A percentile compares a stretch with the other conserved stretches of the same genome.
Conservation (phyloP, 176 grass and related monocot species). For the Triticum timopheevii region DNA sequence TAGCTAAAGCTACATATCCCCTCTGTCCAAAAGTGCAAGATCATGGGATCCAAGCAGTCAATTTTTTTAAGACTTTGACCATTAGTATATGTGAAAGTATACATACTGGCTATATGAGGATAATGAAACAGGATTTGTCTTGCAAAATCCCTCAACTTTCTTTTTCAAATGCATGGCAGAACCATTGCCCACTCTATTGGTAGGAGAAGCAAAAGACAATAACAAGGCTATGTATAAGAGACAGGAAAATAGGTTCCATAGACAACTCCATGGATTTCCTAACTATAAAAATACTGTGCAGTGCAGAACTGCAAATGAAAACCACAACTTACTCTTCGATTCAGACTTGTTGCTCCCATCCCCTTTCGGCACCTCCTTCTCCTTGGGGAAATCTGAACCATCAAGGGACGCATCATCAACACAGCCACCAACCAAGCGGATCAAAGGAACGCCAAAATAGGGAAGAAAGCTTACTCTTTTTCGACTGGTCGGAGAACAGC, state of each 20-base stretch:
- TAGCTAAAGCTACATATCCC: background rate
- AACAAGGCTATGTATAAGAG: background rate
- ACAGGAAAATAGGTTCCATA: background rate
- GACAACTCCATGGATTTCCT: background rate
- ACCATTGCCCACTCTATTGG: background rate
- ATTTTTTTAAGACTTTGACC: background rate
- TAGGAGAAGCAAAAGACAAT: background rate
- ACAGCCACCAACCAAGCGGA: background rate
- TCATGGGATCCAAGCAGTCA: background rate
- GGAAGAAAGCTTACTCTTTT: slow-evolving; percentile 65
- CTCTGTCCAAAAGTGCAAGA: background rate
- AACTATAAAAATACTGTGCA: background rate
- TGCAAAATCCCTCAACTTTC: background rate
- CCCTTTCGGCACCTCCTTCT: slow-evolving; percentile 59
- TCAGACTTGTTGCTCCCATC: slow-evolving; percentile 67
- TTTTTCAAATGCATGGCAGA: background rate
- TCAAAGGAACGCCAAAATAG: background rate
- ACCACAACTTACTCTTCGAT: slow-evolving; percentile 47
- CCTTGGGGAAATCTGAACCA: slow-evolving; percentile 70
- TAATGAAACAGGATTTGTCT: background rate
- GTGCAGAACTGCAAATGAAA: background rate
- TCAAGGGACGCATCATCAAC: background rate
- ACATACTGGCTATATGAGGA: background rate
- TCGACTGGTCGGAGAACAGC: slow-evolving; percentile 51
- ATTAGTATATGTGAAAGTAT: background rate